Percentiles rank a stretch among this genome's conserved stretches.
phyloP scores from a whole-genome alignment of 2,329 filamentous ascomycete genomes.

The Cordyceps cicadae region DNA sequence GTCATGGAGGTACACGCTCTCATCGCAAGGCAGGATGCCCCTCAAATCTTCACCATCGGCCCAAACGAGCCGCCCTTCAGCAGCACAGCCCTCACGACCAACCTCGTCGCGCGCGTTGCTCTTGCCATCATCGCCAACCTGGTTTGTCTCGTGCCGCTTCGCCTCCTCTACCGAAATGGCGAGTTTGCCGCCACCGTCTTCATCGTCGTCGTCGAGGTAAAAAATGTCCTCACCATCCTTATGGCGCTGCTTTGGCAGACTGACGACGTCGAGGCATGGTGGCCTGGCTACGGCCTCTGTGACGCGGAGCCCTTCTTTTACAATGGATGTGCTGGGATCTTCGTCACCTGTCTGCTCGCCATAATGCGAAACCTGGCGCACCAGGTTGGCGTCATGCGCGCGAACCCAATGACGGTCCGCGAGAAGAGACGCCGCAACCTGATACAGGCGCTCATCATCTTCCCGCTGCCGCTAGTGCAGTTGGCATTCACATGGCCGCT shows the following conservation, averaged over 20 bases:
- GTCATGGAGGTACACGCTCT: background rate
- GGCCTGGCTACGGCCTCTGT: conserved; percentile 43
- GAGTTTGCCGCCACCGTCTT: conserved; percentile 47
- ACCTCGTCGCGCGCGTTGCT: conserved; percentile 41
- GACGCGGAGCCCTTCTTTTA: conserved; percentile 42
- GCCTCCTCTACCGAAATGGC: conserved; percentile 41
- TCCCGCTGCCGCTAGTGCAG: conserved; percentile 44
- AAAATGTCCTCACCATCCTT: conserved; percentile 41
- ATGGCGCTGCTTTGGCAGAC: conserved; percentile 46
- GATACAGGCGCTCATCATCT: conserved; percentile 46
- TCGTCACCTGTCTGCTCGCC: conserved; percentile 43
- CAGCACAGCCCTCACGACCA: conserved; percentile 29
- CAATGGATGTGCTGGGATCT: conserved; percentile 38
- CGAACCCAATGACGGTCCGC: conserved; percentile 27
- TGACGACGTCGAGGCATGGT: conserved; percentile 44
- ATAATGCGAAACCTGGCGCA: conserved; percentile 46
- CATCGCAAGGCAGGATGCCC: background rate
- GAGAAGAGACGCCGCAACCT: conserved; percentile 37
- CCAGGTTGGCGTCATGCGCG: conserved; percentile 39
- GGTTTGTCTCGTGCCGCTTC: conserved; percentile 42
- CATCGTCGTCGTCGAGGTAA: conserved; percentile 35
- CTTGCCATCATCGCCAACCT: conserved; percentile 37
- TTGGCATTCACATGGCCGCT: conserved; percentile 39
- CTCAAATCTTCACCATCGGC: conserved; percentile 17
- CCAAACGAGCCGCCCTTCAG: conserved; percentile 19